Base-by-base conservation (phyloP, 1,139 yeast genomes). In the Yamadazyma jaroonii region DNA sequence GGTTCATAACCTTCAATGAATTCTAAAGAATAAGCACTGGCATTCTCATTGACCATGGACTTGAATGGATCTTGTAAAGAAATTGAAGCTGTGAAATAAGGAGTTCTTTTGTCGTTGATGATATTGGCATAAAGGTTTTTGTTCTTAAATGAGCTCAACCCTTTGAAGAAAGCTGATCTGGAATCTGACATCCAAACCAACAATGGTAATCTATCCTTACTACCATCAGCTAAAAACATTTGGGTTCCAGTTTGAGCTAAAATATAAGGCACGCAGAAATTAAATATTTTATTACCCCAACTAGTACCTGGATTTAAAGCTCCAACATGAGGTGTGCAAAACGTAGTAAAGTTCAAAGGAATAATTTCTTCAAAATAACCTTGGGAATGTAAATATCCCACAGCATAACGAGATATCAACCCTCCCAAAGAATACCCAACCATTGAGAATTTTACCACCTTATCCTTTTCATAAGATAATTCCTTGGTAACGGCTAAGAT, bases 371-470 rank as follows among this genome's bases (percentile, higher is more conserved):
- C 66, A 52, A 87, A 85, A 43, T 71, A 67, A 2, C 75, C 75
- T 35, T 72, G 71, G 38, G 70, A 67, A 46, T 75, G 65, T 35
- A 88, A 63, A 13, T 84, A 61, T 0, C 96, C 96, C 32, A 85
- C 61, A 6, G 92, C 87, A 56, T 83, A 87, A 25, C 96, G 65
- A 2, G 86, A 70, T 37, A 86, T 81, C 37, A 88, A 63, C 0
- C 96, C 96, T 8, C 96, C 96, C 35, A 88, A 62, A 0, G 95
- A 85, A 57, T 86, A 88, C 2, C 96, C 96, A 11, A 83, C 69
- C 10, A 87, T 65, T 1, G 95, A 83, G 41, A 87, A 64, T 49
- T 78, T 78, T 10, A 67, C 63, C 9, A 81, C 78, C 11, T 45
- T 47, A 24, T 53, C 54, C 22, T 46, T 42, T 11, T 46, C 53